Base-by-base conservation (phyloP, 2,329 filamentous ascomycete genomes). In the Fusarium scirpi region DNA sequence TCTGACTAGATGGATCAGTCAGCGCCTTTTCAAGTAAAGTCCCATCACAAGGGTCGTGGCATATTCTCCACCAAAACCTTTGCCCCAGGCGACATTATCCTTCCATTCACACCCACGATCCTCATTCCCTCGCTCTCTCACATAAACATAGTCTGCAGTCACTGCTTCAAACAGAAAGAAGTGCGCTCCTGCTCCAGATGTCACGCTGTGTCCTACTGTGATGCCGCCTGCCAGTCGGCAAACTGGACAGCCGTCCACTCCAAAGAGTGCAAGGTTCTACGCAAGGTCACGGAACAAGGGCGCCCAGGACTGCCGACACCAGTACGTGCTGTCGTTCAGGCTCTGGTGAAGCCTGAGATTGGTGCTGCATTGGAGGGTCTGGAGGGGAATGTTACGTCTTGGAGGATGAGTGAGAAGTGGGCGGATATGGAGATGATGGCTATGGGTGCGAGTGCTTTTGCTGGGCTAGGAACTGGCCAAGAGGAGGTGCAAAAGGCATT, bases 171-270 rank as follows among this genome's bases (percentile, higher is more conserved):
- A 40, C 56, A 70, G 29, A 71, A 73, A 46, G 59, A 58, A 32
- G 73, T 75, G 25, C 75, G 74, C 44, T 80, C 82, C 24, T 91
- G 89, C 77, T 84, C 84, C 0, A 84, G 81, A 51, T 91, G 89
- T 79, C 83, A 80, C 29, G 80, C 83, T 3, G 82, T 83, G 6
- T 82, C 80, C 27, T 91, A 91, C 81, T 91, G 89, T 79, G 80
- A 81, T 53, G 59, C 79, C 10, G 69, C 75, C 8, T 91, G 89
- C 78, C 89, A 91, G 78, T 79, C 80, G 25, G 79, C 82, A 4
- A 84, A 86, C 74, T 90, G 89, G 88, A 76, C 77, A 10, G 75
- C 76, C 3, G 80, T 82, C 43, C 89, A 91, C 78, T 82, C 83
- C 71, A 78, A 78, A 47, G 89, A 91, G 79, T 91, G 89, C 80